These are phyloP conservation scores for Amphibolis antarctica DNA, from an alignment of 106 monocot species.

Conservation along the genomic window DNA sequence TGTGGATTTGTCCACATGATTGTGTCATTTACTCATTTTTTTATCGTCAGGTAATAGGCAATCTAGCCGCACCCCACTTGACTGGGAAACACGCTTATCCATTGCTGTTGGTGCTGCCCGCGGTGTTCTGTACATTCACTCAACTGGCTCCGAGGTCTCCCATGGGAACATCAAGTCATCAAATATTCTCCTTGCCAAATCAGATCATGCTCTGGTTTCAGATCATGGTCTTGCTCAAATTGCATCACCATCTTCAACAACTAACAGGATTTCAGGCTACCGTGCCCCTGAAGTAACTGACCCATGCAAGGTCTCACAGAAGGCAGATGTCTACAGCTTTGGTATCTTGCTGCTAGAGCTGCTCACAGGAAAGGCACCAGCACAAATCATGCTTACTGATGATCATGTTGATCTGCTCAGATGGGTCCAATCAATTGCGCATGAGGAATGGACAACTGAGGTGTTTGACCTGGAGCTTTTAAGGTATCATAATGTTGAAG, in stretches of 20 bases:
- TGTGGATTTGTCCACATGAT: too few species aligned
- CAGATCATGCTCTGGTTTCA: constrained; percentile 29
- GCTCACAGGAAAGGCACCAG: constrained; percentile 43
- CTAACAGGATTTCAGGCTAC: constrained; percentile 25
- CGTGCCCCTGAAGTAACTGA: constrained; percentile 53
- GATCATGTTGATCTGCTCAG: constrained; percentile 22
- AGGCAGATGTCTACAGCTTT: constrained; percentile 60
- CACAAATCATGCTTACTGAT: constrained; percentile 25
- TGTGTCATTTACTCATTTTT: neutral
- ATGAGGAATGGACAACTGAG: constrained; percentile 17
- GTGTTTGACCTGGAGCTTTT: constrained; percentile 25
- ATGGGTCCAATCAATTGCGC: constrained; percentile 19
- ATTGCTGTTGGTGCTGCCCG: constrained; percentile 45
- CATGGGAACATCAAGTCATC: constrained; percentile 77
- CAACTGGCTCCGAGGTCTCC: constrained; percentile 23
- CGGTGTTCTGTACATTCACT: constrained; percentile 51
- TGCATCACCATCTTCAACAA: constrained; percentile 13
- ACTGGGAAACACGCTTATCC: constrained; percentile 38
- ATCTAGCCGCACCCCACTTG: constrained; percentile 30
- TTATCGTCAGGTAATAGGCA: constrained; percentile 29
- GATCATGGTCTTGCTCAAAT: constrained; percentile 39
- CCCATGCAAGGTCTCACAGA: constrained; percentile 32
- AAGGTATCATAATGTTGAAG: constrained; percentile 13
- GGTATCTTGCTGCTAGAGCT: constrained; percentile 56
- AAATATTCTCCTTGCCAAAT: constrained; percentile 46